phyloP scores from a whole-genome alignment of 352 stramenopile genomes.

The Pythium phragmiticola region DNA sequence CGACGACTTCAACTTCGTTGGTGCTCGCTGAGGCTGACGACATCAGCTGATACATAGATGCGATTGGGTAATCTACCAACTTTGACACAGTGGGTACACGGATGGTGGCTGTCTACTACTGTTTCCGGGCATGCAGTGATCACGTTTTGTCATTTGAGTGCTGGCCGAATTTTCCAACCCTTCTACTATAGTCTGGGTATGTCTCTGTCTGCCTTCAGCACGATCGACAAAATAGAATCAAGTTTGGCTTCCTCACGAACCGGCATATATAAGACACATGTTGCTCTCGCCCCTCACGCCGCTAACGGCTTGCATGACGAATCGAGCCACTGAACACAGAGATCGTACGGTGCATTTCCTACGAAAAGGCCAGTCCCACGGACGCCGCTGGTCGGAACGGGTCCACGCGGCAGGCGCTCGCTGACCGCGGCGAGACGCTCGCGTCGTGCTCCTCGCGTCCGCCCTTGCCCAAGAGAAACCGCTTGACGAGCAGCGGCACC shows the following conservation, averaged over 20 bases:
- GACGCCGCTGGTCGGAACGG: conserved; percentile 8
- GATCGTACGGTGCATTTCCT: no score
- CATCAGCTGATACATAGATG: no score
- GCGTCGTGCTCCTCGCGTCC: not conserved
- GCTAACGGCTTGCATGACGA: no score
- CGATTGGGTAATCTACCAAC: no score
- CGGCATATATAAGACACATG: conserved; percentile 22
- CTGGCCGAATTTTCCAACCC: no score
- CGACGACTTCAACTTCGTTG: no score
- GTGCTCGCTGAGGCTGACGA: no score
- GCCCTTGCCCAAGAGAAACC: conserved; percentile 13
- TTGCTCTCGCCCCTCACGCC: not conserved
- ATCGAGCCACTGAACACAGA: no score
- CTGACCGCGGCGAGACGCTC: not conserved
- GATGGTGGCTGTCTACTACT: no score
- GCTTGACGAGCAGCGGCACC: conserved; percentile 16
- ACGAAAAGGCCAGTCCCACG: conserved; percentile 10
- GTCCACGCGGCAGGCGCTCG: not conserved
- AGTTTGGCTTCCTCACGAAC: conserved; percentile 45
- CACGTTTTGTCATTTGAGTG: no score
- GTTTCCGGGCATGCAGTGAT: no score
- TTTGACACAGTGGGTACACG: no score
- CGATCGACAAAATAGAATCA: conserved; percentile 17
- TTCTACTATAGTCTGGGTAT: not conserved
- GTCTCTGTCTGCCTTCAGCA: not conserved